Base-by-base conservation (phyloP, 1,139 yeast species). In the Geotrichum restrictum region DNA sequence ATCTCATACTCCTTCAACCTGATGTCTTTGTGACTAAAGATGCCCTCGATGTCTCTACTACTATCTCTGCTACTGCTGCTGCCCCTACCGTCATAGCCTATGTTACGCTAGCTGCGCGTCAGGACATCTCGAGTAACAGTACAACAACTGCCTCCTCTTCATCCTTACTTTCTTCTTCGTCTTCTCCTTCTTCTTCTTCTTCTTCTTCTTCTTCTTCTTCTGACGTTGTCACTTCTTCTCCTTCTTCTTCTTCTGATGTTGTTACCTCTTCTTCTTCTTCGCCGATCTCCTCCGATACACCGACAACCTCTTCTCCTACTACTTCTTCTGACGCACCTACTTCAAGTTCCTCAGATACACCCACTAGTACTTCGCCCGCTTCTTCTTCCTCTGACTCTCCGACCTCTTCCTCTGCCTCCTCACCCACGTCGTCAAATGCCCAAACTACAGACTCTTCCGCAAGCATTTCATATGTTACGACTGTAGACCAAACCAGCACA, bases 381-480 rank as follows among this genome's bases (percentile, higher is more conserved):
- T 36, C 49, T 6, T 32, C 45, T 3, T 22, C 38, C 3, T 18
- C 49, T 3, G n/a, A 8, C 29, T 24, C 33, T 4, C 27, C 34
- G 8, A 31, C 40, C 3, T 13, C 50, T 10, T 14, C 31, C 16
- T 41, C 31, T 10, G 16, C 27, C 11, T 31, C 21, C 18, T 14
- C 45, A n/a, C 3, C 48, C 8, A 29, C 49, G 7, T 38, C 44
- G 1, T 32, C 43, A 24, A 24, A 39, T 11, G 41, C 31, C 6
- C 21, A 43, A 3, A 43, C 52, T 29, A 7, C 36, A 3, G 11
- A 21, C 16, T 16, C 39, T 13, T 3, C 22, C n/a, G 16, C 34
- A 16, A n/a, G 45, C 11, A 34, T 45, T 18, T 45, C 50, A 14
- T 50, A 39, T 27, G 49, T 45, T 11, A 44, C 44, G 7, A 46